phyloP scores from a whole-genome alignment of 2,329 filamentous ascomycete genomes.

The Cercospora canescens region DNA sequence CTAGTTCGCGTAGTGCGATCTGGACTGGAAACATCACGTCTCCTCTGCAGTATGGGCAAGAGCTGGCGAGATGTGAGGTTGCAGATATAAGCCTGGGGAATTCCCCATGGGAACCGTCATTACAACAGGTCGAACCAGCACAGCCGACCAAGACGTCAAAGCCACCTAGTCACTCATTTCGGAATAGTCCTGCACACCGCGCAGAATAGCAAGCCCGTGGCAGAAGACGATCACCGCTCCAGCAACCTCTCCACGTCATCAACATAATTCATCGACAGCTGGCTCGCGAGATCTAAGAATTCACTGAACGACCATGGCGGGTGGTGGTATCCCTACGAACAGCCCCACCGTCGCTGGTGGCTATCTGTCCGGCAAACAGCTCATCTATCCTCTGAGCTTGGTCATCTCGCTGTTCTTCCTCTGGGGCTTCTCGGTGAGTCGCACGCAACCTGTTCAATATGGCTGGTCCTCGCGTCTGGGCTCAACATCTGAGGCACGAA shows the following conservation, averaged over 20 bases:
- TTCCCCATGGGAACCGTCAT: slow-evolving; percentile 12
- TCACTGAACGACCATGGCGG: slow-evolving; percentile 35
- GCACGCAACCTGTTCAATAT: too few relatives aligned
- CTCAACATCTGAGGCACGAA: too few relatives aligned
- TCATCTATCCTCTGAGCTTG: slow-evolving; percentile 51
- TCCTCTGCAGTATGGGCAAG: neutral
- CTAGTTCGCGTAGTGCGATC: slow-evolving; percentile 13
- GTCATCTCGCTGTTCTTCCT: slow-evolving; percentile 52
- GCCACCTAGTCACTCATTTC: slow-evolving; percentile 23
- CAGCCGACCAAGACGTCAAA: neutral
- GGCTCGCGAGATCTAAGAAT: neutral
- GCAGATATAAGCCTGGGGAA: slow-evolving; percentile 18
- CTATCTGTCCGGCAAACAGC: slow-evolving; percentile 46
- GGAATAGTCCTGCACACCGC: slow-evolving; percentile 17
- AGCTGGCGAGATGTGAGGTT: neutral
- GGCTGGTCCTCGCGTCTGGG: too few relatives aligned
- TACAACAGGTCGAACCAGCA: slow-evolving; percentile 1
- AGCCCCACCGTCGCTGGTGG: slow-evolving; percentile 41
- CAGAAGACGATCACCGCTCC: neutral
- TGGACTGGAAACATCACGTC: slow-evolving; percentile 13
- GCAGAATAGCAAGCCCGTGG: slow-evolving; percentile 24
- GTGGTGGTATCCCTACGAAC: slow-evolving; percentile 41
- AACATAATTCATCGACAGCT: neutral
- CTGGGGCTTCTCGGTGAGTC: slow-evolving; percentile 29
- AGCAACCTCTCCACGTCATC: neutral